phyloP scores from a whole-genome alignment of 805 yeast genomes.

The Candida bentonensis region DNA sequence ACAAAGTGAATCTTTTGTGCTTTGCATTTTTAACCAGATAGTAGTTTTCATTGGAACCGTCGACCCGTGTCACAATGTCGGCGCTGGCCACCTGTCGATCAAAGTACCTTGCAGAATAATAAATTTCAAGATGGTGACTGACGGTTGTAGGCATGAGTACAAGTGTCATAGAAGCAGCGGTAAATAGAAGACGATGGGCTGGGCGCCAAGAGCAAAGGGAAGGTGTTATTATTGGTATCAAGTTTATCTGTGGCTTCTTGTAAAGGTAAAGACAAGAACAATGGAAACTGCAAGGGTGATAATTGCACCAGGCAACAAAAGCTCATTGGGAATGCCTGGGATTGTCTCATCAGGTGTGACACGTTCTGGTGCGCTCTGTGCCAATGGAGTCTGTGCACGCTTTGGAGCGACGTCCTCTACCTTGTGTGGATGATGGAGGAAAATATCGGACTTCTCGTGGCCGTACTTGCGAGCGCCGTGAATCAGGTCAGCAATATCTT shows the following conservation, averaged over 20 bases:
- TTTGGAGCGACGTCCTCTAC: constrained; percentile 16
- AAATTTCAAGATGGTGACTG: no score
- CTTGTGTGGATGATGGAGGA: constrained; percentile 53
- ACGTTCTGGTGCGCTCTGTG: constrained; percentile 9
- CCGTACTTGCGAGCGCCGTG: constrained; percentile 33
- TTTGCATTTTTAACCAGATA: no score
- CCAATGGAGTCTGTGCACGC: constrained; percentile 4
- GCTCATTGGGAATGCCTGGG: constrained; percentile 45
- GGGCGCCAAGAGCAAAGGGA: no score
- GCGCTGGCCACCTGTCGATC: no score
- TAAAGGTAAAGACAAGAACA: constrained; percentile 39
- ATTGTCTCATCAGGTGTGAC: constrained; percentile 20
- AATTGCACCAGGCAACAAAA: constrained; percentile 50
- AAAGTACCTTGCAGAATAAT: no score
- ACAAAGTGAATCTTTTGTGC: no score
- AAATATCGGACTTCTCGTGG: constrained; percentile 54
- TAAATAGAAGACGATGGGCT: no score
- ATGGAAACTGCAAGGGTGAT: constrained; percentile 46
- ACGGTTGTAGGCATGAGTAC: no score
- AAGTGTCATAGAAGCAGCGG: no score
- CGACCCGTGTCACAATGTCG: no score
- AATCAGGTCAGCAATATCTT: constrained; percentile 66
- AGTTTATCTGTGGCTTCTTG: constrained; percentile 21
- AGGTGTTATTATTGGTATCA: no score
- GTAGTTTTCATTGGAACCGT: no score